These are phyloP conservation scores for Triadica sebifera DNA, from an alignment of 345 rosid genomes.

Conservation along the genomic window DNA sequence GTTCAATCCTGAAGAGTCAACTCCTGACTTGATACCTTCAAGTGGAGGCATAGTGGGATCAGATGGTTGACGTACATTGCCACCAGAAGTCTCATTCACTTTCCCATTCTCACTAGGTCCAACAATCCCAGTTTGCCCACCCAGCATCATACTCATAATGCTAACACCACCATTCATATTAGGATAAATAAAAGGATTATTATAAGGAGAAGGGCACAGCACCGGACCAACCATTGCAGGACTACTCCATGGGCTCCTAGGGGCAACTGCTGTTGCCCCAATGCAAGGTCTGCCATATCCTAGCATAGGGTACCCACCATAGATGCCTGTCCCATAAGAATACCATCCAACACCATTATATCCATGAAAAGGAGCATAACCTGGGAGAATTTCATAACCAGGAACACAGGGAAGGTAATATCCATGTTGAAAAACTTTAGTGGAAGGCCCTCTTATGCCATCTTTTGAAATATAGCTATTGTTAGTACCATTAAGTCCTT, in stretches of 20 bases:
- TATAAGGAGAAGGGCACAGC: constrained; percentile 33
- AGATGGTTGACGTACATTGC: constrained; percentile 21
- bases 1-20: constrained; percentile 16
- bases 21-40: constrained; percentile 26
- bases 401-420: constrained; percentile 29
- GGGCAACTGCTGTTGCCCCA: constrained; percentile 30
- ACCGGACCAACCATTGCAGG: constrained; percentile 37
- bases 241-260: constrained; percentile 37
- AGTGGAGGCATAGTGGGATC: constrained; percentile 23
- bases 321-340: constrained; percentile 34
- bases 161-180: constrained; percentile 35
- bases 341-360: constrained; percentile 35
- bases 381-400: constrained; percentile 33
- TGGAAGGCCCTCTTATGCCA: constrained; percentile 13
- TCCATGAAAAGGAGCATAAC: constrained; percentile 27
- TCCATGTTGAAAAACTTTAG: constrained; percentile 25
- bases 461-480: constrained; percentile 12
- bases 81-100: constrained; percentile 14
- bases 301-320: constrained; percentile 40
- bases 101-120: constrained; percentile 31
- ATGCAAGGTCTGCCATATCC: constrained; percentile 32
- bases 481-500: constrained; percentile 38
- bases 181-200: constrained; percentile 29
- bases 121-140: constrained; percentile 24
- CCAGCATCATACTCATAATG: constrained; percentile 19